A percentile compares a stretch with the other conserved stretches of the same genome.
Evolutionary conservation across 805 yeast genomes (phyloP).

Genomic region (Candida oleophila): DNA sequence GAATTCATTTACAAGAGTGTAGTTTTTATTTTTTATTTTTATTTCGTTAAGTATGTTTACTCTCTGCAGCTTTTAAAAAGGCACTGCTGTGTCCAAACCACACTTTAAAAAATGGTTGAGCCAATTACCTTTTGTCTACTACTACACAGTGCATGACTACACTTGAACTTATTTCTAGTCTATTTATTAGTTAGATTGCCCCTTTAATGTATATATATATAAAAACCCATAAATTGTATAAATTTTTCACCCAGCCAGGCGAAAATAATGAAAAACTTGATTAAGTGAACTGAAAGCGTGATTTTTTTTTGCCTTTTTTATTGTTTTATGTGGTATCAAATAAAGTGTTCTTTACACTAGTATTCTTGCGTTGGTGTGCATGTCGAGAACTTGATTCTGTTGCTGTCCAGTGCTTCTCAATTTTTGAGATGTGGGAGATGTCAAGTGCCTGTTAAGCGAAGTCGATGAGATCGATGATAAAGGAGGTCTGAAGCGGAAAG

Average conservation of each 20-base stretch:
- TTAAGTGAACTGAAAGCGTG: background rate
- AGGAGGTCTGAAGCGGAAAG: conserved; percentile 3
- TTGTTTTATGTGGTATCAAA: background rate
- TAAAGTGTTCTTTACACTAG: background rate
- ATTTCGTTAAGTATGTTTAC: no score
- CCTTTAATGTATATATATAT: background rate
- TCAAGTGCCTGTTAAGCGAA: conserved; percentile 4
- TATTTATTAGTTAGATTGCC: no score
- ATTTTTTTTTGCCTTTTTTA: no score
- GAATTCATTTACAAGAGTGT: background rate
- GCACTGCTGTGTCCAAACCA: no score
- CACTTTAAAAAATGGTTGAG: no score
- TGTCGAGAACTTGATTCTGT: background rate
- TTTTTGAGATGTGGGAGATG: background rate
- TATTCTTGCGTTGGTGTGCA: background rate
- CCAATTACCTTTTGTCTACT: no score
- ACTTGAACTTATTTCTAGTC: no score
- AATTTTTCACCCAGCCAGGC: no score
- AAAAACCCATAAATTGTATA: background rate
- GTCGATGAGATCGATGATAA: conserved; percentile 2
- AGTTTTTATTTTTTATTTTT: no score
- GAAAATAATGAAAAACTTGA: background rate
- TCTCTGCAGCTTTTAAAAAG: no score
- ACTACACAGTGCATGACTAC: no score
- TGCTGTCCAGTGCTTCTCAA: background rate